Conservation (phyloP, 768 basidiomycete genomes). For the Cystoderma amianthinum region DNA sequence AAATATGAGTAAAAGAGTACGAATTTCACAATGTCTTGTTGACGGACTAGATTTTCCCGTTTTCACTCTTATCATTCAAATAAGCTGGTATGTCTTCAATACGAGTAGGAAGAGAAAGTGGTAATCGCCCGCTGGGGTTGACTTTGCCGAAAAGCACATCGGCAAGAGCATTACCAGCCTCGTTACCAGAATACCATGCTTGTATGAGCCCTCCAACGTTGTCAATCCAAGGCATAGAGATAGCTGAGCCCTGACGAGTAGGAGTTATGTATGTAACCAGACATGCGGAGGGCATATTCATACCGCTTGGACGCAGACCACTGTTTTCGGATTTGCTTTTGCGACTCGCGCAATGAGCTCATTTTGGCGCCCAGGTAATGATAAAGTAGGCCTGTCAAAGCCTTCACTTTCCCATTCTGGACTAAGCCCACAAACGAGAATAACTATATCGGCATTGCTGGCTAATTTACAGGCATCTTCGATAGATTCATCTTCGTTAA, state of each 20-base stretch:
- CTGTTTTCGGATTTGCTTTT: slow-evolving; percentile 46
- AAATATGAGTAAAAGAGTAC: slow-evolving; percentile 1
- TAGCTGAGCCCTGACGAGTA: slow-evolving; percentile 52
- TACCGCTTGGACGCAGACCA: slow-evolving; percentile 59
- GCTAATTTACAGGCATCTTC: slow-evolving; percentile 51
- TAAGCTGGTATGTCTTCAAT: slow-evolving; percentile 59
- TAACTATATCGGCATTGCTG: slow-evolving; percentile 42
- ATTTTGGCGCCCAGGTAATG: slow-evolving; percentile 53
- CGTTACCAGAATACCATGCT: slow-evolving; percentile 63
- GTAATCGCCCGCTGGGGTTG: slow-evolving; percentile 55
- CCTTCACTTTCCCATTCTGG: slow-evolving; percentile 76
- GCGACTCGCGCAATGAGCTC: slow-evolving; percentile 48
- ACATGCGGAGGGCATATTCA: slow-evolving; percentile 12
- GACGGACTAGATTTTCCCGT: slow-evolving; percentile 41
- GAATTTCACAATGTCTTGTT: background rate
- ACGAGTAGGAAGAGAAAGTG: slow-evolving; percentile 52
- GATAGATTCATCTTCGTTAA: slow-evolving; percentile 51
- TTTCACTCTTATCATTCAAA: slow-evolving; percentile 50
- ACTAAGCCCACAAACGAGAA: slow-evolving; percentile 54
- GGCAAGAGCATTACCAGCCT: slow-evolving; percentile 56
- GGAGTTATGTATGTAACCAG: slow-evolving; percentile 3
- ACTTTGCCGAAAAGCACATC: slow-evolving; percentile 59
- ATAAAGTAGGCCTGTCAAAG: slow-evolving; percentile 58
- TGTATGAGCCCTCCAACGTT: slow-evolving; percentile 49
- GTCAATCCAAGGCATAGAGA: slow-evolving; percentile 70